These are phyloP conservation scores for Eucalyptus paniculata DNA, from an alignment of 345 rosid species.

Conservation along the genomic window DNA sequence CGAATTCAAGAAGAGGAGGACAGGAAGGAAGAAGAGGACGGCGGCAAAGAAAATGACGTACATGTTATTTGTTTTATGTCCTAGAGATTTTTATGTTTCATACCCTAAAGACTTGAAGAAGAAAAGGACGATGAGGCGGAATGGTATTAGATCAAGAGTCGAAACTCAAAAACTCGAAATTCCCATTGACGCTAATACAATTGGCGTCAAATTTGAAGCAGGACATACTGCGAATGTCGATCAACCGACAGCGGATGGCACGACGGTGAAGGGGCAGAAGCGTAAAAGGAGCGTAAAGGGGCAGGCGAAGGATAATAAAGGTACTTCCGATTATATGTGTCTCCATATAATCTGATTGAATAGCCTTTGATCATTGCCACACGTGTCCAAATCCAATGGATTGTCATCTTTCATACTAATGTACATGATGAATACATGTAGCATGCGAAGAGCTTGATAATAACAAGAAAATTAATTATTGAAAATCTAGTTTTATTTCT, in stretches of 20 bases:
- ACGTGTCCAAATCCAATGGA: not conserved
- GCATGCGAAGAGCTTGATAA: not conserved
- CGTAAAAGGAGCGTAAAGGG: not conserved
- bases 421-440: not conserved
- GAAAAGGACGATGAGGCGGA: slow-evolving; percentile 4
- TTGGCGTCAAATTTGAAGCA: not conserved
- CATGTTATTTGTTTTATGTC: not conserved
- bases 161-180: not conserved
- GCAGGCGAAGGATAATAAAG: not conserved
- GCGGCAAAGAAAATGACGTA: not conserved
- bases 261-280: not conserved
- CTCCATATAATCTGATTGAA: not conserved
- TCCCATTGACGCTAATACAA: not conserved
- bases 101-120: not conserved
- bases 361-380: not conserved
- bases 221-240: not conserved
- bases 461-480: not conserved
- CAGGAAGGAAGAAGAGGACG: not conserved
- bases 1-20: not conserved
- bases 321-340: not conserved
- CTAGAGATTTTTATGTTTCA: not conserved
- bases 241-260: not conserved
- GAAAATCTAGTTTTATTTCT: not conserved
- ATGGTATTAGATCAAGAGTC: not conserved
- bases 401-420: not conserved